These are phyloP conservation scores for Oenanthe sinensis DNA, from an alignment of 129 eudicot genomes.

Conservation along the genomic window DNA sequence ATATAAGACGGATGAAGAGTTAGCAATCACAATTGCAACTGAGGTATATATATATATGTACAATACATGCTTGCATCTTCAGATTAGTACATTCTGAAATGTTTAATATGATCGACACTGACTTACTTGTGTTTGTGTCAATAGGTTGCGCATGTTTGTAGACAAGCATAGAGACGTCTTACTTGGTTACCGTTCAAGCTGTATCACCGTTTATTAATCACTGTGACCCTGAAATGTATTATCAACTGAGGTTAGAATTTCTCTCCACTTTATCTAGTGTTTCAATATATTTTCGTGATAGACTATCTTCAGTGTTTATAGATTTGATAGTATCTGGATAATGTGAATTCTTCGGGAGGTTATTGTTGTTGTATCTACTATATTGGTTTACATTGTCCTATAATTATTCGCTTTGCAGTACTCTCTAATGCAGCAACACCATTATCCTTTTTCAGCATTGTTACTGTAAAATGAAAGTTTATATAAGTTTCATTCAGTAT, in stretches of 20 bases:
- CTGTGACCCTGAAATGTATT: background rate
- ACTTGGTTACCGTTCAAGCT: background rate
- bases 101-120: background rate
- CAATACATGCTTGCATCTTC: background rate
- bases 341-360: background rate
- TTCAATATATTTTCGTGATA: background rate
- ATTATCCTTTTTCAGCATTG: background rate
- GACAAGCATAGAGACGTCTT: background rate
- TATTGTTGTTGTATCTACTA: background rate
- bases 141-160: background rate
- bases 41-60: background rate
- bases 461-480: background rate
- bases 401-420: background rate
- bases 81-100: background rate
- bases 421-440: background rate
- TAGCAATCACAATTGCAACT: background rate
- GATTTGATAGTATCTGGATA: background rate
- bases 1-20: background rate
- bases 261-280: background rate
- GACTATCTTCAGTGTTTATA: background rate
- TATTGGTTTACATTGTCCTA: background rate
- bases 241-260: background rate
- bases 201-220: background rate
- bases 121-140: background rate
- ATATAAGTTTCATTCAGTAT: background rate